A percentile compares a stretch with the other conserved stretches of the same genome.
Conservation (phyloP, 108 stramenopile species). For the Cyclotella sp. region DNA sequence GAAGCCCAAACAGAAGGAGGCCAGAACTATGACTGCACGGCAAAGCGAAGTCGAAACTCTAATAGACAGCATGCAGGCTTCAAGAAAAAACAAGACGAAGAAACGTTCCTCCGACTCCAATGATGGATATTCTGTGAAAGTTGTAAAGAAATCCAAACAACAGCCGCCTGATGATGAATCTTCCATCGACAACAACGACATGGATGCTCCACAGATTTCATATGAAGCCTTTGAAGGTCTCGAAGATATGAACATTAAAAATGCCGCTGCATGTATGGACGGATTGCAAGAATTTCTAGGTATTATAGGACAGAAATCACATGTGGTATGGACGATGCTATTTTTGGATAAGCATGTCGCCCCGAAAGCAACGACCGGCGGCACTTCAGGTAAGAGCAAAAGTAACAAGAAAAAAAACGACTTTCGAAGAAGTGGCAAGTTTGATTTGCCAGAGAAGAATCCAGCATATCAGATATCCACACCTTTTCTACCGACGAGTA, state of each 20-base stretch:
- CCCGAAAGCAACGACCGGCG: not conserved
- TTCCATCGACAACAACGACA: not conserved
- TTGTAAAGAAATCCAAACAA: constrained; percentile 15
- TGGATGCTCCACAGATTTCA: constrained; percentile 12
- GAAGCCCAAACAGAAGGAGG: not conserved
- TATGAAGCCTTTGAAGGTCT: constrained; percentile 39
- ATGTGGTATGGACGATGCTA: constrained; percentile 52
- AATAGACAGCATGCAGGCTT: not conserved
- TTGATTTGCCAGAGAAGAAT: constrained; percentile 6
- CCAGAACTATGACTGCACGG: not conserved
- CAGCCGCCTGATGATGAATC: not conserved
- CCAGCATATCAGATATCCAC: constrained; percentile 39
- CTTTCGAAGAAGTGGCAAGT: constrained; percentile 17
- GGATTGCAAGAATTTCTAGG: constrained; percentile 37
- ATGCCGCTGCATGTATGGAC: constrained; percentile 44
- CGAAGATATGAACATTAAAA: constrained; percentile 36
- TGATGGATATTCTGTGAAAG: not conserved
- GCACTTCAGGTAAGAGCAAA: not conserved
- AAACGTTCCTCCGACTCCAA: constrained; percentile 12
- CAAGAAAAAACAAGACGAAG: constrained; percentile 10
- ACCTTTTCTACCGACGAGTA: constrained; percentile 46
- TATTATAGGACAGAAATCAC: constrained; percentile 18
- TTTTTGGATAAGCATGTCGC: constrained; percentile 45
- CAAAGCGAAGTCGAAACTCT: constrained; percentile 16
- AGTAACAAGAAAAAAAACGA: constrained; percentile 14